Base-by-base conservation (phyloP, 2,329 filamentous ascomycete species). In the Alternaria postmessia region DNA sequence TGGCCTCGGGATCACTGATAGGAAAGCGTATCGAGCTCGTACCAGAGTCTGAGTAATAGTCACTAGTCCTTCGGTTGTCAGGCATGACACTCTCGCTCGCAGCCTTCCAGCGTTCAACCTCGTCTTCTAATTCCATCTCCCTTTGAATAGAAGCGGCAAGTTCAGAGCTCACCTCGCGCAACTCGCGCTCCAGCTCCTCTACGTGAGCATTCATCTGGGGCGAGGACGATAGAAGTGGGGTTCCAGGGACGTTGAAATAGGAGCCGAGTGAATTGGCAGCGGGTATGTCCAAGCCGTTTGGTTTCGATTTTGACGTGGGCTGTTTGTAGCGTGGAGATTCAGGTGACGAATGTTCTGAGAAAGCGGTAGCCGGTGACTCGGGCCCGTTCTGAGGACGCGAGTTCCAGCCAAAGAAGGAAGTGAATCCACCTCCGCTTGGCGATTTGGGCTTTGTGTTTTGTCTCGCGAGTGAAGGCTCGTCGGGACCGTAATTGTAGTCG, bases 41-140 rank as follows among this genome's bases (percentile, higher is more conserved):
- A 32, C 95, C 95, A 6, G 94, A 97, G 78, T 99, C 95, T 3
- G 95, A 99, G 77, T 95, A 99, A 81, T 99, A 98, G 80, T 99
- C 95, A 80, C 95, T 98, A 9, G 92, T 96, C 62, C 94, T 87
- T 76, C 91, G 90, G 64, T 87, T 89, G 28, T 85, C 75, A n/a
- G 83, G 82, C 75, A 78, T 84, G 80, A 72, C 84, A 74, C 79
- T 88, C 85, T 78, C 84, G 64, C 85, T 84, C 73, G 97, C 93
- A n/a, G 88, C 82, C 76, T 97, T 94, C 69, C 96, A 82, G 59
- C 91, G 86, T 67, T 99, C 95, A 0, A 98, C 89, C 47, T 98
- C 85, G 78, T 99, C 95, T 79, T 99, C 95, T 32, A 99, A 81
- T 70, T 99, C 95, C 87, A 99, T 94, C 82, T 99, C 95, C 62